Conservation (phyloP, 352 stramenopile genomes). For the Phytophthora sansomeana region DNA sequence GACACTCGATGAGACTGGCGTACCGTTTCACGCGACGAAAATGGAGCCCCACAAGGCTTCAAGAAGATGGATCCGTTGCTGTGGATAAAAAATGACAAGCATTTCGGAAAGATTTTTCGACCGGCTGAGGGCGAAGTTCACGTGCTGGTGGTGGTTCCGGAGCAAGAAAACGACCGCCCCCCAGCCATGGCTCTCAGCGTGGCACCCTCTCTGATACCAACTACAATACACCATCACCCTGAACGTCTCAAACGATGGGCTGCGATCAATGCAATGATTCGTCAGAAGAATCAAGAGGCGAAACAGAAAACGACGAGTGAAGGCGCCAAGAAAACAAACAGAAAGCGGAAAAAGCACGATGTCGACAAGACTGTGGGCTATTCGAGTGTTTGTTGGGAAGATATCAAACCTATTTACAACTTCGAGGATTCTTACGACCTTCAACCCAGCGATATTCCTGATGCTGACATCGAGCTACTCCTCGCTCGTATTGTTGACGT, state of each 20-base stretch:
- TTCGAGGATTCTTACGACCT: constrained; percentile 24
- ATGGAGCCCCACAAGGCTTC: too few species aligned
- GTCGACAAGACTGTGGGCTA: constrained; percentile 21
- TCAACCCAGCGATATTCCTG: constrained; percentile 22
- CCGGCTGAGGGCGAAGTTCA: too few species aligned
- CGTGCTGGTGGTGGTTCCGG: constrained; percentile 7
- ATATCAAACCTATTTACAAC: constrained; percentile 34
- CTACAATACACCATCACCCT: constrained; percentile 25
- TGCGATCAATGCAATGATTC: constrained; percentile 29
- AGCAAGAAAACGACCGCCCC: neutral
- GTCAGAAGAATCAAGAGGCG: constrained; percentile 27
- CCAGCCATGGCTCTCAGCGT: constrained; percentile 4
- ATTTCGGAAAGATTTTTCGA: too few species aligned
- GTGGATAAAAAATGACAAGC: too few species aligned
- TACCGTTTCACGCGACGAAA: too few species aligned
- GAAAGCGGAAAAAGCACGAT: constrained; percentile 23
- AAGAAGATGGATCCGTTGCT: too few species aligned
- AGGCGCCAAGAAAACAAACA: constrained; percentile 22
- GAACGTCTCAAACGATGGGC: constrained; percentile 31
- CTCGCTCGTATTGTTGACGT: constrained; percentile 18
- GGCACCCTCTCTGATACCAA: constrained; percentile 12
- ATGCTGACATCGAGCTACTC: constrained; percentile 30
- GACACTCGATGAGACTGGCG: too few species aligned
- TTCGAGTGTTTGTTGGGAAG: constrained; percentile 29
- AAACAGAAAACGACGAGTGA: constrained; percentile 26